Base-by-base conservation (phyloP, 495 filamentous ascomycete genomes). In the Penicillium ucsense region DNA sequence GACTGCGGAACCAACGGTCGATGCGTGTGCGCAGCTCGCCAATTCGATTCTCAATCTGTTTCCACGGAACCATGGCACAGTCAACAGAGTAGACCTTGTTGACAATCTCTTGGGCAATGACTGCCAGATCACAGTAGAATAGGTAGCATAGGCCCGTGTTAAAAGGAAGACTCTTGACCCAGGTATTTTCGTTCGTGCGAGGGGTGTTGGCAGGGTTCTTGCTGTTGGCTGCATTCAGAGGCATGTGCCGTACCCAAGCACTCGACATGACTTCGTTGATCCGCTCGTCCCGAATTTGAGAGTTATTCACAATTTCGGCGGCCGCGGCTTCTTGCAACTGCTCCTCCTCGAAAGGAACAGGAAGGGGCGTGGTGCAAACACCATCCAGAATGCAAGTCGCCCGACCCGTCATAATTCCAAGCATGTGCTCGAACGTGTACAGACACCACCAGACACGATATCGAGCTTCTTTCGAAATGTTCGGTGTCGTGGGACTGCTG, bases 361-460 rank as follows among this genome's bases (percentile, higher is more conserved):
- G 81, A 51, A 83, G 59, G n/a, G 82, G 78, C 3, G 74, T 71
- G 38, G 78, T 79, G 54, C 77, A 81, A 50, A 80, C 68, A 35
- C 68, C 70, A 51, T 82, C 75, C 29, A 71, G 66, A 31, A 84
- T 79, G 43, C 73, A 76, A 33, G 74, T 76, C 6, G 80, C 72
- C n/a, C 82, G 73, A n/a, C 82, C 82, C 6, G 79, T 84, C 69
- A 84, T 82, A 30, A 76, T 71, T 37, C 75, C 73, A 12, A 85
- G 66, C 35, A 75, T 57, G 40, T 80, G 74, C 48, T 85, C 82
- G 43, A 84, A 68, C 1, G 68, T 75, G 48, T 80, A 82, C 4
- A 85, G 50, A 33, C 79, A 77, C 76, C 80, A 85, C 81, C 81
- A 85, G 11, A 84, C 71, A 35, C 78, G 76, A 42, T 80, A 75